Percentiles rank a stretch among this genome's conserved stretches.
Evolutionary conservation across 2,329 filamentous ascomycete species (phyloP).

Genomic region (Malbranchea cinnamomea): DNA sequence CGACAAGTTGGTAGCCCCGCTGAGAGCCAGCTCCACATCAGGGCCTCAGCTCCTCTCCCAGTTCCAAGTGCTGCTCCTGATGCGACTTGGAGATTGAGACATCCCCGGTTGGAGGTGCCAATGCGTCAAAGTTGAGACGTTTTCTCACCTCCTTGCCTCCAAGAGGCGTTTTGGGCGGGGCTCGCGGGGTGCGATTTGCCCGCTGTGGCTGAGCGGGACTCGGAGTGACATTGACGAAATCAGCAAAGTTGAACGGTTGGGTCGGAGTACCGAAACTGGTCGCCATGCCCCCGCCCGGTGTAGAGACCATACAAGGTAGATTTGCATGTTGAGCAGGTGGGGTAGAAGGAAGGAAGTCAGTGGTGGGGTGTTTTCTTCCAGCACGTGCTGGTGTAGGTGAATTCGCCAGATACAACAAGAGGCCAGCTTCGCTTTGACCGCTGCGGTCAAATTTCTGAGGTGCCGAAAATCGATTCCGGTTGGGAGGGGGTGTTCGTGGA

Average conservation of each 20-base stretch:
- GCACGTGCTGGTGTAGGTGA: constrained; percentile 73
- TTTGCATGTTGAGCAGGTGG: constrained; percentile 50
- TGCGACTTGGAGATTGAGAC: constrained; percentile 39
- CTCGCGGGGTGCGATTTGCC: constrained; percentile 42
- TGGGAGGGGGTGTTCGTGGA: constrained; percentile 63
- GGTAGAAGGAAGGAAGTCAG: constrained; percentile 53
- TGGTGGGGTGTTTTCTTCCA: constrained; percentile 29
- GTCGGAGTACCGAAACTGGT: constrained; percentile 61
- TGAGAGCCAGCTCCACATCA: too few species aligned
- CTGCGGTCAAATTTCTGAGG: constrained; percentile 38
- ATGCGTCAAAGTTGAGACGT: constrained; percentile 67
- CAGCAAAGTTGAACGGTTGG: constrained; percentile 80
- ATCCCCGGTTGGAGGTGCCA: constrained; percentile 41
- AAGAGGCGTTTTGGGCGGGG: constrained; percentile 50
- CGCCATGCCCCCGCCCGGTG: constrained; percentile 58
- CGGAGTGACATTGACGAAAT: constrained; percentile 95
- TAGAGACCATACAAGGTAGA: constrained; percentile 37
- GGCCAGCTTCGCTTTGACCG: constrained; percentile 66
- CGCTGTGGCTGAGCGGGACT: constrained; percentile 83
- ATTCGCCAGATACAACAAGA: constrained; percentile 72
- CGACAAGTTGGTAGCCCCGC: too few species aligned
- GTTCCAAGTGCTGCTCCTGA: too few species aligned
- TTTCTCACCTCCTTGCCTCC: constrained; percentile 54
- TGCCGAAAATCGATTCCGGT: constrained; percentile 37
- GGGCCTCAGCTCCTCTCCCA: constrained; percentile 48